Evolutionary conservation across 176 grass and related monocot species (phyloP).

Genomic region (Juncus effusus): DNA sequence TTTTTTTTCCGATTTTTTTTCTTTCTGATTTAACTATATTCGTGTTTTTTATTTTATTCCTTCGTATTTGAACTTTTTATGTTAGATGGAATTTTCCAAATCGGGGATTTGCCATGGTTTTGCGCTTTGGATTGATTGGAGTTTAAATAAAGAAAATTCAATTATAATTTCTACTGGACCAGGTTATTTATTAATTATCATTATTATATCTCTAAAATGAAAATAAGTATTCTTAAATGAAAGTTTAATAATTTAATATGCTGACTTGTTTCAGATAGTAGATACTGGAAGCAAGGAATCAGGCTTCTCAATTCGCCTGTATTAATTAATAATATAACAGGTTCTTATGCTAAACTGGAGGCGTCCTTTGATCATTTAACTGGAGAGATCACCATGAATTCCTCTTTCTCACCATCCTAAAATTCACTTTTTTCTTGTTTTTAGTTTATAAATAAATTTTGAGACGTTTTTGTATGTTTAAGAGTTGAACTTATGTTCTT

Average conservation of each 20-base stretch:
- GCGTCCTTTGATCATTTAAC: slow-evolving; percentile 51
- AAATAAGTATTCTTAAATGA: too few relatives aligned
- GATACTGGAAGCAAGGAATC: slow-evolving; percentile 86
- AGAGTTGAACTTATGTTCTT: too few relatives aligned
- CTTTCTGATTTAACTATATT: slow-evolving; percentile 2
- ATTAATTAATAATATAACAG: slow-evolving; percentile 22
- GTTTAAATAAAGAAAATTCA: slow-evolving; percentile 51
- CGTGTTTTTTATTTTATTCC: neutral
- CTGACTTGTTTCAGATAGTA: slow-evolving; percentile 42
- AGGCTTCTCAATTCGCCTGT: slow-evolving; percentile 73
- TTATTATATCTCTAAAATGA: neutral
- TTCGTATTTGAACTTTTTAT: neutral
- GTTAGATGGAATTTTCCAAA: slow-evolving; percentile 54
- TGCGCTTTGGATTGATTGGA: slow-evolving; percentile 84
- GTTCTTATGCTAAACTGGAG: slow-evolving; percentile 40
- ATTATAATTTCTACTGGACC: slow-evolving; percentile 54
- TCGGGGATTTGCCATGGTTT: slow-evolving; percentile 78
- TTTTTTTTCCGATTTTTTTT: slow-evolving; percentile 5
- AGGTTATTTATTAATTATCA: slow-evolving; percentile 35
- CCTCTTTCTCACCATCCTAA: slow-evolving; percentile 20
- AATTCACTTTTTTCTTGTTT: too few relatives aligned
- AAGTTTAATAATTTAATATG: slow-evolving; percentile 4
- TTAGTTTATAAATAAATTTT: too few relatives aligned
- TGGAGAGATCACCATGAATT: slow-evolving; percentile 38
- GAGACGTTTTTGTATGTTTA: too few relatives aligned